These are phyloP conservation scores for Mariannaea elegans DNA, from an alignment of 2,329 filamentous ascomycete genomes.

Conservation along the genomic window DNA sequence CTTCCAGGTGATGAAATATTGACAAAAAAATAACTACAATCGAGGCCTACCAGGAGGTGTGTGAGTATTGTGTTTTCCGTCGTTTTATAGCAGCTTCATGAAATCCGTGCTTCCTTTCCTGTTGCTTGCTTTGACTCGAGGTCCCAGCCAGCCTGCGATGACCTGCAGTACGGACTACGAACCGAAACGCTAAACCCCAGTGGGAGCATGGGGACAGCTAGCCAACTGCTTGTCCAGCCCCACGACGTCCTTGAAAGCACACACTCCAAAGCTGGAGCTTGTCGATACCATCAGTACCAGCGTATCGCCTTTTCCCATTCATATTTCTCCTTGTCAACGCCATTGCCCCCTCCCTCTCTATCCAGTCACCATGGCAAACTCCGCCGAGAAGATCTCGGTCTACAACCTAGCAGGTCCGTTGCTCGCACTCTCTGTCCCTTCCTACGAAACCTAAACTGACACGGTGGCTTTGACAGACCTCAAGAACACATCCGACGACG, in stretches of 20 bases:
- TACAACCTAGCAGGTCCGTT: constrained; percentile 71
- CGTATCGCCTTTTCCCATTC: neutral
- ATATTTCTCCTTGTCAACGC: neutral
- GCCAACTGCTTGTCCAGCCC: constrained; percentile 5
- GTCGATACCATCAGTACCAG: constrained; percentile 8
- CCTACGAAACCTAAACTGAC: constrained; percentile 29
- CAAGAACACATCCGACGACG: constrained; percentile 96
- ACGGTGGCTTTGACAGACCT: constrained; percentile 70
- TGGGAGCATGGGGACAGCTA: constrained; percentile 18
- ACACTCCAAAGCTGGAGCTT: constrained; percentile 11
- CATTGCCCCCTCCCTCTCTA: neutral
- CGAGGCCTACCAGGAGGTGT: too few relatives aligned
- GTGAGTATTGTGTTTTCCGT: too few relatives aligned
- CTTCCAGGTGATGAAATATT: neutral
- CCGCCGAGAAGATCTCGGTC: constrained; percentile 67
- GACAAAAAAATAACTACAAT: too few relatives aligned
- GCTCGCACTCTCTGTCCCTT: neutral
- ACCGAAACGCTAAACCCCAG: constrained; percentile 4
- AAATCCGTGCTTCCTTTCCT: too few relatives aligned
- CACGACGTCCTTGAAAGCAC: constrained; percentile 8
- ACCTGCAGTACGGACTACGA: neutral
- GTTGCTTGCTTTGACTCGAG: neutral
- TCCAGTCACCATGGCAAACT: constrained; percentile 44
- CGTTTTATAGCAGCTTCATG: too few relatives aligned
- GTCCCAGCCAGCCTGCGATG: neutral